A percentile compares a stretch with the other conserved stretches of the same genome.
Evolutionary conservation across 352 stramenopile genomes (phyloP).

Genomic region (Globisporangium nodosum): DNA sequence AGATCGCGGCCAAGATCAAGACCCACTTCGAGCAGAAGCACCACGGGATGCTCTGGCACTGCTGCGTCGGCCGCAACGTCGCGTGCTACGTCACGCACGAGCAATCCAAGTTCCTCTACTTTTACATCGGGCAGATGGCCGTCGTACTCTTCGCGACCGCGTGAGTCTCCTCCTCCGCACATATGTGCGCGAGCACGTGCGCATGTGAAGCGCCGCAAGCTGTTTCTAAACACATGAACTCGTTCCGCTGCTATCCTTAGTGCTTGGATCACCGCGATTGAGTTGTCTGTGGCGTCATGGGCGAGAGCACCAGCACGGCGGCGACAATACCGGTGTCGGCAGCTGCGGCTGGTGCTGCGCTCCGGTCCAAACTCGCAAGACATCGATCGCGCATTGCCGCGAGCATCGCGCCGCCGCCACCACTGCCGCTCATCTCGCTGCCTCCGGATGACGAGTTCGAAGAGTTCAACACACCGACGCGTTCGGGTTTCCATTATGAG

Average conservation of each 20-base stretch:
- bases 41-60: slow-evolving; percentile 90
- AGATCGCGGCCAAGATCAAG: slow-evolving; percentile 90
- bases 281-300: neutral
- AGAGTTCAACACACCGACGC: slow-evolving; percentile 54
- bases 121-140: slow-evolving; percentile 94
- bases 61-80: slow-evolving; percentile 93
- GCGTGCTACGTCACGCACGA: slow-evolving; percentile 93
- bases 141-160: slow-evolving; percentile 90
- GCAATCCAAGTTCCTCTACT: slow-evolving; percentile 94
- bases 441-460: slow-evolving; percentile 61
- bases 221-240: too few relatives aligned
- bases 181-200: too few relatives aligned
- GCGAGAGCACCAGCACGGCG: neutral
- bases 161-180: slow-evolving; percentile 14
- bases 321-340: neutral
- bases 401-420: slow-evolving; percentile 35
- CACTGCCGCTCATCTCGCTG: slow-evolving; percentile 59
- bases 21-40: slow-evolving; percentile 92
- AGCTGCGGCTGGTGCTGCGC: neutral
- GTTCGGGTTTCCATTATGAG: slow-evolving; percentile 49
- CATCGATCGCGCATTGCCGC: slow-evolving; percentile 36
- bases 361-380: slow-evolving; percentile 21
- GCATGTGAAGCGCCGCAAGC: neutral
- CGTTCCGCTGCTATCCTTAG: too few relatives aligned
- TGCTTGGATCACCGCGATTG: too few relatives aligned